These are phyloP conservation scores for Candida odintsovae DNA, from an alignment of 805 yeast genomes.

Conservation along the genomic window DNA sequence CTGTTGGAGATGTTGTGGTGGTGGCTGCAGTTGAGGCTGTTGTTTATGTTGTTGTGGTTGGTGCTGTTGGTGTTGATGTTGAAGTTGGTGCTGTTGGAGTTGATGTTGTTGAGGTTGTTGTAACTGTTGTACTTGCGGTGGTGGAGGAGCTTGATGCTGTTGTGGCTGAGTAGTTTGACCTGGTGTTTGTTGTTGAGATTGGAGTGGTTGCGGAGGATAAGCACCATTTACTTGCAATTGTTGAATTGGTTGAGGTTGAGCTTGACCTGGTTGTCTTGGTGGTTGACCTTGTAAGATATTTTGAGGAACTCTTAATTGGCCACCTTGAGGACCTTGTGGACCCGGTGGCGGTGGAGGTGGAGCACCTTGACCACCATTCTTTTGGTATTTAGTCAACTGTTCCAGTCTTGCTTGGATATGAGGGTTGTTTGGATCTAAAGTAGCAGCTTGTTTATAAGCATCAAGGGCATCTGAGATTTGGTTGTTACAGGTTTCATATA, in stretches of 20 bases:
- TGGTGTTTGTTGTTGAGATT: conserved; percentile 7
- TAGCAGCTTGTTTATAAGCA: conserved; percentile 94
- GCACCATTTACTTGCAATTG: conserved; percentile 17
- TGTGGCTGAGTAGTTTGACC: conserved; percentile 10
- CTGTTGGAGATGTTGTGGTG: not conserved
- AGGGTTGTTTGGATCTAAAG: conserved; percentile 89
- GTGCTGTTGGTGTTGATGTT: conserved; percentile 3
- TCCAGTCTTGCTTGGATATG: conserved; percentile 92
- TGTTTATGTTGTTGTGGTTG: conserved; percentile 27
- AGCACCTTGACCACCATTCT: conserved; percentile 54
- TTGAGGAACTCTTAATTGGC: conserved; percentile 54
- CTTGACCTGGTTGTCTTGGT: conserved; percentile 31
- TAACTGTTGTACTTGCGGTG: conserved; percentile 14
- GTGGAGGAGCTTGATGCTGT: conserved; percentile 8
- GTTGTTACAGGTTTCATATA: conserved; percentile 95
- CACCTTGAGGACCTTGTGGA: conserved; percentile 32
- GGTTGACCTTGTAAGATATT: conserved; percentile 46
- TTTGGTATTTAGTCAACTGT: conserved; percentile 69
- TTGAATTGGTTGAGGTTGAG: conserved; percentile 24
- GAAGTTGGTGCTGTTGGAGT: conserved; percentile 14
- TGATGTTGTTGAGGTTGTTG: conserved; percentile 20
- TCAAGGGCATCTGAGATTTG: conserved; percentile 93
- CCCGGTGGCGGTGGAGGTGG: conserved; percentile 64
- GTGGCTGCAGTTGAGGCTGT: conserved; percentile 22
- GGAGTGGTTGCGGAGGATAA: conserved; percentile 9